phyloP scores from a whole-genome alignment of 1,284 basidiomycete species.

The Wolfiporia cocos region DNA sequence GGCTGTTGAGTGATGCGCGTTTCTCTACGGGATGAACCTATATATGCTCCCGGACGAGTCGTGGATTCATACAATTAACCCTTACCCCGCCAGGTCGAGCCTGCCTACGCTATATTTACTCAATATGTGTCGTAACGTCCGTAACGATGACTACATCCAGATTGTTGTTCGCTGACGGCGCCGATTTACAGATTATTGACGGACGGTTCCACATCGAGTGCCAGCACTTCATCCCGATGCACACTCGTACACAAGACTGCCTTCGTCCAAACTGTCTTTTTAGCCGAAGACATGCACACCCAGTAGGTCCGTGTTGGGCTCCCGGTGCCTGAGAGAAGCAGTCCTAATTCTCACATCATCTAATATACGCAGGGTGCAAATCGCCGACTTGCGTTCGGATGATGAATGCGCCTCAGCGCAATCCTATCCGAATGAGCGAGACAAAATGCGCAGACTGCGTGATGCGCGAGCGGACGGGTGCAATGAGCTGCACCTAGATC shows the following conservation, averaged over 20 bases:
- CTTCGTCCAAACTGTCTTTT: constrained; percentile 59
- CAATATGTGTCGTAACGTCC: constrained; percentile 74
- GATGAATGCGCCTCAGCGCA: constrained; percentile 66
- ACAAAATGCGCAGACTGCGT: constrained; percentile 52
- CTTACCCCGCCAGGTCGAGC: constrained; percentile 14
- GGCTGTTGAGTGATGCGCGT: constrained; percentile 23
- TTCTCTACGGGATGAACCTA: constrained; percentile 14
- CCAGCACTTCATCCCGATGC: constrained; percentile 72
- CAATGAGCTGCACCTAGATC: constrained; percentile 8
- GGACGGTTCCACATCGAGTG: constrained; percentile 69
- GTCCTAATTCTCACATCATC: not conserved
- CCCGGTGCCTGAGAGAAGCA: not conserved
- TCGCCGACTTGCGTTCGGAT: constrained; percentile 52
- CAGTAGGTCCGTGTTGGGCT: constrained; percentile 39
- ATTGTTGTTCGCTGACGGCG: constrained; percentile 8
- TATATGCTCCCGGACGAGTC: constrained; percentile 10
- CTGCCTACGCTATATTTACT: constrained; percentile 13
- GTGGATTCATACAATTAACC: constrained; percentile 9
- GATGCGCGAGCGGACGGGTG: constrained; percentile 27
- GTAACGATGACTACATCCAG: constrained; percentile 19
- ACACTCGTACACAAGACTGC: constrained; percentile 66
- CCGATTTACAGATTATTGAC: constrained; percentile 56
- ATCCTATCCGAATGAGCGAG: constrained; percentile 69
- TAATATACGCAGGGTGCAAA: constrained; percentile 44
- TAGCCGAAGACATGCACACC: constrained; percentile 58